Base-by-base conservation (phyloP, 140 eudicot species). In the Cichorium intybus region DNA sequence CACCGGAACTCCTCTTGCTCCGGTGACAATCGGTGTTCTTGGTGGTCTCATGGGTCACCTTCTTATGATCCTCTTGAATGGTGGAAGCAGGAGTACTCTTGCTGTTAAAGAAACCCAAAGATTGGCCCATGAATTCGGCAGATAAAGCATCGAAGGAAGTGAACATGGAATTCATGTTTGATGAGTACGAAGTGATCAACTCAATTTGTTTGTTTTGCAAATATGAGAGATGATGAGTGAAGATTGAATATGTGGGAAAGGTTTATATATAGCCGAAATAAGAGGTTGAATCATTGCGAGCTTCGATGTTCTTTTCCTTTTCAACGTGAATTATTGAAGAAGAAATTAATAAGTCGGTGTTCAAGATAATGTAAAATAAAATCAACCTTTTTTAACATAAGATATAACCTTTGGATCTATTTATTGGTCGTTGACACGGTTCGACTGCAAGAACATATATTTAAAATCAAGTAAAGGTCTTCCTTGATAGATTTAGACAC, bases 121-220 rank as follows among this genome's bases (percentile, higher is more conserved):
- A 67, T 34, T 79, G 68, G 17, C 63, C 45, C 26, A 72, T 20
- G 49, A 60, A 60, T 14, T 76, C 83, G 11, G 67, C 71, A 8
- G 64, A 62, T 6, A 57, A 54, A 34, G 80, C 86, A 62, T 81
- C 80, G 63, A 81, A 81, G 11, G 86, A 77, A 69, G 80, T 77
- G 75, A 81, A 81, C 21, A 81, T 68, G 21, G 80, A 77, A 67
- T 72, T 77, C 80, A 75, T 73, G 17, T 50, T 60, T 60, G 10
- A 20, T 49, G 60, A 48, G 21, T 22, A 22, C 22, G 14, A 51
- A 18, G 5, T 45, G 24, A 15, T 24, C 26, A 21, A 23, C 46
- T 24, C 7, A n/a, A 37, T 34, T 52, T 59, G 11, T 34, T 33
- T n/a, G 22, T 34, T 28, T 47, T 33, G 20, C 0, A 15, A 62